Conservation (phyloP, 2,329 filamentous ascomycete species). For the Dactylellina drechsleri region DNA sequence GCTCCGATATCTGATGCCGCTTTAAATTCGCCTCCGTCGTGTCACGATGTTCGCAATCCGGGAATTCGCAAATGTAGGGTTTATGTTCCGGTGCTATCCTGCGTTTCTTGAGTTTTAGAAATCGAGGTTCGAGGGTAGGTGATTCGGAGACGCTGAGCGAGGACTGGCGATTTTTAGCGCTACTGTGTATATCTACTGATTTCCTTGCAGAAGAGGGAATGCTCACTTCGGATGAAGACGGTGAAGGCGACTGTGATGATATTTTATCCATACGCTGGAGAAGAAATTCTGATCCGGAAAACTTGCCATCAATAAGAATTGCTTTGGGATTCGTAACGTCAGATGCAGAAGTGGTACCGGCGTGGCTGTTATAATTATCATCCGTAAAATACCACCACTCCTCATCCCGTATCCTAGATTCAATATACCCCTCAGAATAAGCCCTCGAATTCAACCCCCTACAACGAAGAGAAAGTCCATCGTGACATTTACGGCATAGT, state of each 20-base stretch:
- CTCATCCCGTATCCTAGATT: conserved; percentile 5
- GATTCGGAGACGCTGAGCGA: neutral
- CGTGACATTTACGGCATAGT: conserved; percentile 20
- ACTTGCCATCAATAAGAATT: neutral
- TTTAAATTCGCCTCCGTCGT: conserved; percentile 31
- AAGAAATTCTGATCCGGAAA: neutral
- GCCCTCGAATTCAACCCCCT: neutral
- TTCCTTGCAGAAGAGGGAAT: neutral
- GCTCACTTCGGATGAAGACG: neutral
- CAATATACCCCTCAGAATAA: conserved; percentile 7
- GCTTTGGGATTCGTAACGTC: neutral
- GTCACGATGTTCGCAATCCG: conserved; percentile 22
- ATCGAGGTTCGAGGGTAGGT: neutral
- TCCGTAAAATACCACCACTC: conserved; percentile 11
- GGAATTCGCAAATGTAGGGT: conserved; percentile 20
- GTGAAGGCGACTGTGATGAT: neutral
- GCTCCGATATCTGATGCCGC: conserved; percentile 25
- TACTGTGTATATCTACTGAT: neutral
- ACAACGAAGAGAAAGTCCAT: conserved; percentile 10
- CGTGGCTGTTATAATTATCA: neutral
- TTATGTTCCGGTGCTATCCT: conserved; percentile 15
- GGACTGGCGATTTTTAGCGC: no score
- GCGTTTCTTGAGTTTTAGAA: conserved; percentile 8
- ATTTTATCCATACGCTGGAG: neutral
- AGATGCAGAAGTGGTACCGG: neutral